Base-by-base conservation (phyloP, 805 yeast genomes). In the Saturnispora hagleri region DNA sequence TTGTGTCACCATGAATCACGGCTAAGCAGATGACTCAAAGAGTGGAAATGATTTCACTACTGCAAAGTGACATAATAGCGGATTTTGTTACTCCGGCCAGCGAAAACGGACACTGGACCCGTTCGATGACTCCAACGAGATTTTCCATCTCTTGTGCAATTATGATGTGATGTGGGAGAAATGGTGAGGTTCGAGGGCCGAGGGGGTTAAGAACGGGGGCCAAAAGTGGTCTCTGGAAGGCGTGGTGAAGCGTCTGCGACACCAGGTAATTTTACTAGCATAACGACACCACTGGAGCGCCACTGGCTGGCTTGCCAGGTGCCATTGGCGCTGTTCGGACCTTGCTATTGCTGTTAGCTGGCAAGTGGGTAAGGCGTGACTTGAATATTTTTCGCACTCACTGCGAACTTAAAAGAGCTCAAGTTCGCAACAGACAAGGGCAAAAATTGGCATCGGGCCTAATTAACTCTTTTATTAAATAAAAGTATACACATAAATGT, bases 401-500 rank as follows among this genome's bases (percentile, higher is more conserved):
- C 15, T 13, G 34, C 13, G 34, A 31, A 13, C 34, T 31, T 31
- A 31, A 31, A 31, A 31, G 34, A 31, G 34, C 34, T 31, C 34
- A 31, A n/a, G 34, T 31, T 31, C 34, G 34, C 34, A 4, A 31
- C 34, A 12, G 5, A 12, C 15, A 31, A 31, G 15, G 34, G 34
- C 34, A 13, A 31, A 31, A 31, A 31, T 12, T 12, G 34, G 34
- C 13, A 31, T 4, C 5, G 15, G 34, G 34, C 15, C 15, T 10
- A 31, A 31, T 31, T 12, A 12, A 31, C 15, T 31, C 15, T 10
- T 13, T 31, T 31, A 31, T 31, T 31, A 31, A 12, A 10, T 31
- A 31, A 12, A 31, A 10, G 34, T 10, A 31, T 9, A 8, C 1
- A 31, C 15, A 31, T 1, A 10, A 31, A 31, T 65, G 69, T 61